phyloP scores from a whole-genome alignment of 179 eudicot genomes.

The Spinacia oleracea region DNA sequence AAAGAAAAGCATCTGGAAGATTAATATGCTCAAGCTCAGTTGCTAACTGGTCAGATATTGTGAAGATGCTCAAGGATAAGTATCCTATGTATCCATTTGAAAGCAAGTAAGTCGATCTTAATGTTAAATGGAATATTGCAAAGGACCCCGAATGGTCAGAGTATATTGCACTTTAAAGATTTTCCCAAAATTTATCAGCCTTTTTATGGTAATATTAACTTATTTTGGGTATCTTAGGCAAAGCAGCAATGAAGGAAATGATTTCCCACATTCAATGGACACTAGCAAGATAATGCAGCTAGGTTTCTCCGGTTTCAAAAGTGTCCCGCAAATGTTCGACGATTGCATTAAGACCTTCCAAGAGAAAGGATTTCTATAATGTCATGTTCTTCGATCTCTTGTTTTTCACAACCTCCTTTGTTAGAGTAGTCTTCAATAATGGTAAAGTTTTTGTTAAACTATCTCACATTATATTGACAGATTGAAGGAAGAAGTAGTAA shows the following conservation, averaged over 20 bases:
- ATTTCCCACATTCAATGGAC: constrained; percentile 71
- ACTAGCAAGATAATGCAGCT: constrained; percentile 56
- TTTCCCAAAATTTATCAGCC: neutral
- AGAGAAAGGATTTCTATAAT: constrained; percentile 58
- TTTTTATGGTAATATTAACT: neutral
- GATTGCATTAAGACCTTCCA: constrained; percentile 73
- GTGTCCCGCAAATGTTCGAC: constrained; percentile 70
- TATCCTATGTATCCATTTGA: constrained; percentile 74
- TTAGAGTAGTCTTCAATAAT: too few species aligned
- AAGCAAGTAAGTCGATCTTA: constrained; percentile 51
- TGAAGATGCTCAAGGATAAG: constrained; percentile 64
- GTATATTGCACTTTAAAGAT: neutral
- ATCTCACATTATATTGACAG: too few species aligned
- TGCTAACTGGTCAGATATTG: constrained; percentile 71
- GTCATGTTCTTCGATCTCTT: neutral
- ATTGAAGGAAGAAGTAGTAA: too few species aligned
- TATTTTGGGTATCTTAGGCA: constrained; percentile 40
- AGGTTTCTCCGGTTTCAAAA: constrained; percentile 61
- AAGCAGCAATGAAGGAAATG: constrained; percentile 52
- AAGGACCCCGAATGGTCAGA: neutral
- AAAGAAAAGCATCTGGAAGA: constrained; percentile 66
- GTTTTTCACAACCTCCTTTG: too few species aligned
- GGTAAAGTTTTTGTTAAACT: too few species aligned
- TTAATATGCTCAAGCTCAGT: constrained; percentile 75
- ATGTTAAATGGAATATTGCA: neutral